These are phyloP conservation scores for Elaeis oleifera DNA, from an alignment of 202 grass and related monocot species.

Conservation along the genomic window DNA sequence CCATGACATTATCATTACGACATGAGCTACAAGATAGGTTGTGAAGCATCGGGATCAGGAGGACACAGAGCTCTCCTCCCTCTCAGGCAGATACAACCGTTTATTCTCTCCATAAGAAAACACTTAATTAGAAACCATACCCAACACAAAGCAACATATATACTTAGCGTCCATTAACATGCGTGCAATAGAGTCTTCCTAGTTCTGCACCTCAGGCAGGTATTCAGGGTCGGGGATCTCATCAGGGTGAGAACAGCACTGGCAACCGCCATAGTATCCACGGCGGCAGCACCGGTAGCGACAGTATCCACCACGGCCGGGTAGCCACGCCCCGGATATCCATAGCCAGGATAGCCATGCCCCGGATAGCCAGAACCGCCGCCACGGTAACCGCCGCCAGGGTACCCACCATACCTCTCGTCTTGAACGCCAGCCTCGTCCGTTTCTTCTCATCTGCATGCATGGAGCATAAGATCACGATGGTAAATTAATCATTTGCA, in stretches of 20 bases:
- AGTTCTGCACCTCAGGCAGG: conserved; percentile 47
- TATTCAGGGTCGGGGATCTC: conserved; percentile 49
- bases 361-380: conserved; percentile 7
- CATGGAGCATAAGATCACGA: no score
- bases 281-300: conserved; percentile 44
- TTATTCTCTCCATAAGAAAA: no score
- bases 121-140: no score
- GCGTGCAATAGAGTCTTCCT: not conserved
- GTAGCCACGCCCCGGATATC: conserved; percentile 1
- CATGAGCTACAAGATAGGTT: no score
- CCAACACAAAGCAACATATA: no score
- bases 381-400: not conserved
- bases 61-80: no score
- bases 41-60: no score
- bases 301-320: conserved; percentile 25
- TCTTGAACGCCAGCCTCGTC: conserved; percentile 21
- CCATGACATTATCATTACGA: no score
- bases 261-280: conserved; percentile 29
- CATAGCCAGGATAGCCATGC: not conserved
- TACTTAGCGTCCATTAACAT: no score
- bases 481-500: no score
- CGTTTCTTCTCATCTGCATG: not conserved
- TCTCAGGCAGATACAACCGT: no score
- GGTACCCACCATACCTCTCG: not conserved
- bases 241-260: conserved; percentile 35